These are phyloP conservation scores for Bruguiera gymnorhiza DNA, from an alignment of 345 rosid species.

Conservation along the genomic window DNA sequence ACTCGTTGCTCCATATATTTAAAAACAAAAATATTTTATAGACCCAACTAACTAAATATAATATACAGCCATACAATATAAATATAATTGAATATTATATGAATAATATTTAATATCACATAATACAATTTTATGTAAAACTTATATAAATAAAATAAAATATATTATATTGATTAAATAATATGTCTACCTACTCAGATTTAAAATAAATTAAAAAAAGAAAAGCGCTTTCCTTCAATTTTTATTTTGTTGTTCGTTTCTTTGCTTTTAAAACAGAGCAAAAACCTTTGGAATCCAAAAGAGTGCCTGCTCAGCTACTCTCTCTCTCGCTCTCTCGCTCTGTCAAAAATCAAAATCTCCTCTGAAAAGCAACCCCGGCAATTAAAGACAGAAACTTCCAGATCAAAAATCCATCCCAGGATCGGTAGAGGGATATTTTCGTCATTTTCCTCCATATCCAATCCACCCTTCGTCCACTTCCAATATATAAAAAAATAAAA, in stretches of 20 bases:
- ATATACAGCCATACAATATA: too few species aligned
- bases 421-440: slow-evolving; percentile 9
- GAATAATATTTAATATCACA: too few species aligned
- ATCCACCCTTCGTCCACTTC: background rate
- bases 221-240: background rate
- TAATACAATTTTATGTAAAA: too few species aligned
- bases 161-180: too few species aligned
- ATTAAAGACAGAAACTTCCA: slow-evolving; percentile 24
- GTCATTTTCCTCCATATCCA: slow-evolving; percentile 28
- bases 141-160: too few species aligned
- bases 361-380: background rate
- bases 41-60: too few species aligned
- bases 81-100: too few species aligned
- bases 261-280: slow-evolving; percentile 34
- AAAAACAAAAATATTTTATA: too few species aligned
- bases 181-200: too few species aligned
- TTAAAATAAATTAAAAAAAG: background rate
- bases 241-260: slow-evolving; percentile 1
- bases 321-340: background rate
- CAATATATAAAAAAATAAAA: background rate
- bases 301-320: slow-evolving; percentile 29
- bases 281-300: background rate
- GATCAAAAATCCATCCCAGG: slow-evolving; percentile 14
- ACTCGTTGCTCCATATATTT: too few species aligned
- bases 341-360: slow-evolving; percentile 1